Evolutionary conservation across 306 rosid genomes (phyloP).

Genomic region (Vigna hirtella): DNA sequence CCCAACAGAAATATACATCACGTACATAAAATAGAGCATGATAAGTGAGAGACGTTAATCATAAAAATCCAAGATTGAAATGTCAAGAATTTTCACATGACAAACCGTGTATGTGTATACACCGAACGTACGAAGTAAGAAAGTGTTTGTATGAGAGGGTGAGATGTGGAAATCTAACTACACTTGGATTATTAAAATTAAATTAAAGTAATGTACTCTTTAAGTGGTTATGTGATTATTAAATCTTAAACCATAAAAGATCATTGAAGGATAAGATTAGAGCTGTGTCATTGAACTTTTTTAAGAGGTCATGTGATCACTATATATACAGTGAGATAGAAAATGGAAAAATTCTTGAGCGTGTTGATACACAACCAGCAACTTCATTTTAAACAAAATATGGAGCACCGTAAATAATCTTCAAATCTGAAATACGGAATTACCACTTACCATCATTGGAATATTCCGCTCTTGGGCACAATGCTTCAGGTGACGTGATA

Average conservation of each 20-base stretch:
- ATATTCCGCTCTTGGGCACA: constrained; percentile 72
- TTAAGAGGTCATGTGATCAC: no score
- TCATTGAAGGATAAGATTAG: no score
- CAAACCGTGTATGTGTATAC: not conserved
- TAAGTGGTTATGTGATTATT: no score
- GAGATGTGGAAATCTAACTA: no score
- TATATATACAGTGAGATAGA: not conserved
- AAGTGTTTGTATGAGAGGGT: no score
- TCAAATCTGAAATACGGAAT: constrained; percentile 1
- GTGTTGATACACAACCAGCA: not conserved
- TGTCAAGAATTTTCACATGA: not conserved
- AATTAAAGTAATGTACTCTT: no score
- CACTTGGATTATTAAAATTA: no score
- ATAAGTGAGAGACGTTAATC: not conserved
- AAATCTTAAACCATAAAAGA: no score
- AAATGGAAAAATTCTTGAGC: constrained; percentile 2
- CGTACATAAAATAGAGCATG: not conserved
- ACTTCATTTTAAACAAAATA: not conserved
- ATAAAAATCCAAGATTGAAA: not conserved
- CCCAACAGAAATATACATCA: not conserved
- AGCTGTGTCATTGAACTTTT: no score
- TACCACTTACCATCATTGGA: constrained; percentile 64
- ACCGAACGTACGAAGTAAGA: not conserved
- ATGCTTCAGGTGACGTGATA: constrained; percentile 81
- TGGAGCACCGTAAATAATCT: not conserved